Percentiles rank a stretch among this genome's conserved stretches.
These are phyloP conservation scores for Trichoderma koningiopsis DNA, from an alignment of 2,329 filamentous ascomycete species.

Conservation along the genomic window DNA sequence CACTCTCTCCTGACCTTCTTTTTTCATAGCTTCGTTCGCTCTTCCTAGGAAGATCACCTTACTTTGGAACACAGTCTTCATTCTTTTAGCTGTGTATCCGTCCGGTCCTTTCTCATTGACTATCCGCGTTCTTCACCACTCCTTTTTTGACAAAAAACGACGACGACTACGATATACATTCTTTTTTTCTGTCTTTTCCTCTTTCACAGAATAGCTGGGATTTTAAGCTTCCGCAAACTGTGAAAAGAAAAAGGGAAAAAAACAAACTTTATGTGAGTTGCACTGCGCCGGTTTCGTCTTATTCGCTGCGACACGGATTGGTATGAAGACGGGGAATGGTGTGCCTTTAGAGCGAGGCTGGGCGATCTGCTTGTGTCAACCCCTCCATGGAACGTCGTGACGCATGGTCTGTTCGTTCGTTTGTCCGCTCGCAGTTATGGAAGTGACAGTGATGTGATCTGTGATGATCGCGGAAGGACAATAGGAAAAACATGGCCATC, in stretches of 20 bases:
- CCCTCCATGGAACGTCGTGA: conserved; percentile 24
- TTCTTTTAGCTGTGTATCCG: conserved; percentile 42
- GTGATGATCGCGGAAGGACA: neutral
- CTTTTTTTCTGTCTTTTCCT: neutral
- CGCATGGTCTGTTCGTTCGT: conserved; percentile 7
- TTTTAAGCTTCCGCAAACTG: neutral
- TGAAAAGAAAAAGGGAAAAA: neutral
- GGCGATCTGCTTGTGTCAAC: conserved; percentile 16
- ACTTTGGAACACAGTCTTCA: conserved; percentile 36
- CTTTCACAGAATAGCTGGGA: neutral
- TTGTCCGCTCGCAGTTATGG: neutral
- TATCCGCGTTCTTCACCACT: conserved; percentile 23
- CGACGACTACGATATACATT: conserved; percentile 17
- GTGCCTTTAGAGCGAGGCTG: conserved; percentile 18
- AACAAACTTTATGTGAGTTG: conserved; percentile 19
- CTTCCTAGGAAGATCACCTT: conserved; percentile 26
- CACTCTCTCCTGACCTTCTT: conserved; percentile 31
- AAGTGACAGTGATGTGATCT: conserved; percentile 3
- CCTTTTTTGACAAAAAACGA: conserved; percentile 9
- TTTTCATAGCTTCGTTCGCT: neutral
- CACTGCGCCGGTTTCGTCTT: neutral
- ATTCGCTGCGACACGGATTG: conserved; percentile 22
- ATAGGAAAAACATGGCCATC: neutral
- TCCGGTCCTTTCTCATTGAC: conserved; percentile 34
- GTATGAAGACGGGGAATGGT: conserved; percentile 21